Evolutionary conservation across 495 filamentous ascomycete genomes (phyloP), one percentile per base, ranked within the genome.

Genomic region (Aspergillus homomorphus): DNA sequence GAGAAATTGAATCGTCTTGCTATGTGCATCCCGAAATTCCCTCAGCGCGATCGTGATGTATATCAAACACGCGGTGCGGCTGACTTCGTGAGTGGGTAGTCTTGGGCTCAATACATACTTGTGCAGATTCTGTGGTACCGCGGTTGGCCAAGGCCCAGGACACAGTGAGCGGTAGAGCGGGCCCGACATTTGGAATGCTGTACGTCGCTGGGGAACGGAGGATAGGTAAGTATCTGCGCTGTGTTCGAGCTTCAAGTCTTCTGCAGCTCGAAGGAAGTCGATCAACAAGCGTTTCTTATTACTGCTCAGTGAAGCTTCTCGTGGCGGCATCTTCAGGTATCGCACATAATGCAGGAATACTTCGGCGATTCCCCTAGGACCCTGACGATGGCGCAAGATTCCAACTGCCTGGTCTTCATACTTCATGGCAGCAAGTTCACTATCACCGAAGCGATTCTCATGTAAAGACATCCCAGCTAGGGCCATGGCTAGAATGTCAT

Each of bases 101-200:
- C 68, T 64, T 14, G 56, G 10, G 12, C 15, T 66, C 10, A 79
- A 68, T 19, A 79, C 73, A 50, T 76, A 79, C 46, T 69, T 69
- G 54, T 74, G 76, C 4, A 67, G 68, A 18, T 60, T 70, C 0
- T 67, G 62, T 20, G 76, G 76, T 1, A 79, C 72, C 44, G 70
- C 67, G n/a, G 73, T 70, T 18, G 76, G 76, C 10, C 69, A 73
- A 12, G 76, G 76, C 18, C 76, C 76, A 56, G 71, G 77, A n/a
- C 75, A 77, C 1, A 79, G 67, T 6, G 77, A 59, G 12, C 72
- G 63, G 48, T 73, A 77, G 6, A 79, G 59, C 15, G 75, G 75
- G 52, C 74, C 67, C 19, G 71, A 69, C 69, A 77, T 76, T 33
- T 73, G 66, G 45, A 79, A 79, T 0, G 69, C 64, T 1, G 62